Conservation (phyloP, 2,329 filamentous ascomycete genomes). For the Colletotrichum eleusines region DNA sequence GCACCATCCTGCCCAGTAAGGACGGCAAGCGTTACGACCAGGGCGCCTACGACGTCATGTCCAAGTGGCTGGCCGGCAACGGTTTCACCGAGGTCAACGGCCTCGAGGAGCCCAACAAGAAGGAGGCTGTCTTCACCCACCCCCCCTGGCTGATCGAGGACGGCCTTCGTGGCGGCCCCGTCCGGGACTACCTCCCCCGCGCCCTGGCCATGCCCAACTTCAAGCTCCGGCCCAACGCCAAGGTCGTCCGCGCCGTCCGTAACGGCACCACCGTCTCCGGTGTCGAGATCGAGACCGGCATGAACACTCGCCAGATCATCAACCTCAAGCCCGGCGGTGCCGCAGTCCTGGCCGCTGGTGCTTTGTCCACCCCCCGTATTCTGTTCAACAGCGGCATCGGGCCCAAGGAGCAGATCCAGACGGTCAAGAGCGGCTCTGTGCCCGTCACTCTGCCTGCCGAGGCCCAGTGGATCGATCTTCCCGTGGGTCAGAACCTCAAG, state of each 20-base stretch:
- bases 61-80: constrained; percentile 38
- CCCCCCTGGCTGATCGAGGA: constrained; percentile 43
- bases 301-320: constrained; percentile 42
- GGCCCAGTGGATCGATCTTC: constrained; percentile 47
- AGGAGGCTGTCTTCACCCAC: constrained; percentile 42
- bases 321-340: constrained; percentile 42
- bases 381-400: constrained; percentile 71
- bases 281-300: constrained; percentile 46
- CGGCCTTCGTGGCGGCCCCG: constrained; percentile 42
- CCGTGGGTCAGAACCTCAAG: constrained; percentile 59
- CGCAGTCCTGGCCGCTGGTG: constrained; percentile 42
- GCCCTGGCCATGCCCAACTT: constrained; percentile 55
- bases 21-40: constrained; percentile 44
- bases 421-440: constrained; percentile 57
- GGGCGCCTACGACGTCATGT: constrained; percentile 39
- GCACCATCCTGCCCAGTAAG: constrained; percentile 40
- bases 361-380: constrained; percentile 54
- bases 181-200: constrained; percentile 54
- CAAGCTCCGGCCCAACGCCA: constrained; percentile 42
- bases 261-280: constrained; percentile 51
- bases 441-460: constrained; percentile 47
- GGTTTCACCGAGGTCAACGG: constrained; percentile 42
- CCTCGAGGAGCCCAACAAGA: constrained; percentile 42
- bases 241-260: constrained; percentile 43
- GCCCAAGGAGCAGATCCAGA: constrained; percentile 59